A percentile compares a stretch with the other conserved stretches of the same genome.
Evolutionary conservation across 2,329 filamentous ascomycete genomes (phyloP).

Genomic region (Gyromitra esculenta): DNA sequence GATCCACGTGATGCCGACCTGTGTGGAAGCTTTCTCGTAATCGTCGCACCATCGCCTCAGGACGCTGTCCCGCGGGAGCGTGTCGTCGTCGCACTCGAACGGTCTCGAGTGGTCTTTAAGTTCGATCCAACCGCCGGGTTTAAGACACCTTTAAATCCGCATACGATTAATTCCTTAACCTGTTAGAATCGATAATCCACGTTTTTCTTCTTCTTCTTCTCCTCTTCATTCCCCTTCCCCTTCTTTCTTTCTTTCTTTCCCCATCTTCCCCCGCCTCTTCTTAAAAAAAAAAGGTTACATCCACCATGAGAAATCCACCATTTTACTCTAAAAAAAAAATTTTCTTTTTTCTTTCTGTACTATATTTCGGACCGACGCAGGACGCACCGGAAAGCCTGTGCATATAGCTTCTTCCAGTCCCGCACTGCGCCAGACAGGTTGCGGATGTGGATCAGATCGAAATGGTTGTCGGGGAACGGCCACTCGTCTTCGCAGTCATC

Average conservation of each 20-base stretch:
- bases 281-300: background rate
- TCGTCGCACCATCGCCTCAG: constrained; percentile 52
- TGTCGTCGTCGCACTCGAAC: constrained; percentile 53
- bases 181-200: constrained; percentile 42
- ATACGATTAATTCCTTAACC: constrained; percentile 55
- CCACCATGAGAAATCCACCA: background rate
- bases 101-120: constrained; percentile 49
- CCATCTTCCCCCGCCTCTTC: background rate
- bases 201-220: too few relatives aligned
- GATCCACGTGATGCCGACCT: constrained; percentile 51
- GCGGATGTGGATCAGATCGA: constrained; percentile 53
- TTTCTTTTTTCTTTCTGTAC: constrained; percentile 49
- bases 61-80: constrained; percentile 45
- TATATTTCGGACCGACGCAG: constrained; percentile 44
- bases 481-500: constrained; percentile 53
- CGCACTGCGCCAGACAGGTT: constrained; percentile 68
- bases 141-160: constrained; percentile 58
- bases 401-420: constrained; percentile 56
- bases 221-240: background rate
- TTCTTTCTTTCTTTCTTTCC: background rate
- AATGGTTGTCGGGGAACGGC: constrained; percentile 46
- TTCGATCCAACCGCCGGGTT: constrained; percentile 66
- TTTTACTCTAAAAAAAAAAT: background rate
- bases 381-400: constrained; percentile 47
- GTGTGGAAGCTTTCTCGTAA: constrained; percentile 37